Conservation (phyloP, 2,329 filamentous ascomycete species). For the Neofusicoccum sp. region DNA sequence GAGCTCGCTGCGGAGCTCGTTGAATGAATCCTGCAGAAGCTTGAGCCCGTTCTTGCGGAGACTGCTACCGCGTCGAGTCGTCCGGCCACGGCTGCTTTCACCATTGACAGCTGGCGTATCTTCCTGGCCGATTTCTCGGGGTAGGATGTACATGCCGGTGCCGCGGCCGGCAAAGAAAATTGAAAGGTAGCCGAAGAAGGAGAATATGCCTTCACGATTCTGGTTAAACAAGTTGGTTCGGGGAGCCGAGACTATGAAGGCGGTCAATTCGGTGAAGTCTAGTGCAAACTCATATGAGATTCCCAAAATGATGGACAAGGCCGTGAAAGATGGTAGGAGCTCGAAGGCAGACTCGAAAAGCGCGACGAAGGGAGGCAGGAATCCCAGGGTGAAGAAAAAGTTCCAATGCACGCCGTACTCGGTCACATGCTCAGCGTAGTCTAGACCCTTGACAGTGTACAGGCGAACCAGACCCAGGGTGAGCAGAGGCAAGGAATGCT, state of each 20-base stretch:
- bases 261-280: conserved; percentile 70
- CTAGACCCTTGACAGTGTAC: conserved; percentile 86
- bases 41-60: conserved; percentile 8
- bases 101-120: background rate
- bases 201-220: conserved; percentile 95
- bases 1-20: background rate
- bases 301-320: conserved; percentile 70
- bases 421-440: conserved; percentile 95
- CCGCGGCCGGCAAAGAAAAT: conserved; percentile 92
- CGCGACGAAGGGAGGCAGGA: conserved; percentile 87
- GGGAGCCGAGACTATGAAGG: conserved; percentile 80
- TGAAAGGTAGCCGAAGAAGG: conserved; percentile 88
- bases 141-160: conserved; percentile 77
- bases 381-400: conserved; percentile 94
- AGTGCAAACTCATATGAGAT: conserved; percentile 74
- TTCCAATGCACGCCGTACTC: conserved; percentile 99
- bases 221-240: conserved; percentile 78
- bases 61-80: background rate
- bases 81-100: background rate
- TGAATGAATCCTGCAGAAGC: background rate
- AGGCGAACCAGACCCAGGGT: conserved; percentile 79
- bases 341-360: conserved; percentile 73
- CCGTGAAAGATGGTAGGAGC: conserved; percentile 74
- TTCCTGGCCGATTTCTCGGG: background rate
- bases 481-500: conserved; percentile 82